Evolutionary conservation across 2,329 filamentous ascomycete genomes (phyloP), one percentile per base, ranked within the genome.

Genomic region (Penicillium digitatum): DNA sequence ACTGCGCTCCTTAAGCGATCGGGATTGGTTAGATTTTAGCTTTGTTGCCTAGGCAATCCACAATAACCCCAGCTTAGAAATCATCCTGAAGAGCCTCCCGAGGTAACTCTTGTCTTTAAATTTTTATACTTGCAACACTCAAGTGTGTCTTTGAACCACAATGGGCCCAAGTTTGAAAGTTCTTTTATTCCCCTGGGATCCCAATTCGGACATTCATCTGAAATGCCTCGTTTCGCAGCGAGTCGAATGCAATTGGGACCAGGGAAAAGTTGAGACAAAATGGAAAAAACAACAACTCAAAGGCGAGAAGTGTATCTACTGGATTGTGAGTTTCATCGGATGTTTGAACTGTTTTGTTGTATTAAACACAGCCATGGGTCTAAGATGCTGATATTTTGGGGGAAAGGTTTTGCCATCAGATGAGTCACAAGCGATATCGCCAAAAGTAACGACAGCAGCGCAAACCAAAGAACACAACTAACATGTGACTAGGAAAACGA

Each of bases 241-340:
- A 43, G 54, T 56, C 12, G 56, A 63, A 26, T 64, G 62, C 10
- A 29, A 38, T n/a, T 64, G 62, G 62, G 32, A 64, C 27, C 40
- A 57, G 10, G 62, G 61, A 3, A 56, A 58, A 20, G 61, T 64
- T 12, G 57, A 62, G 18, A 42, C n/a, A 1, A 40, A 49, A 27
- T 64, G 62, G 62, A 49, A 37, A 32, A 35, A 55, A 5, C 35
- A 48, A n/a, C 62, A 64, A 35, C 46, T 43, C 1, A 49, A 48
- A 18, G 62, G 62, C n/a, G 35, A 43, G 9, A 64, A 64, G 12
- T 63, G 61, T 24, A 59, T 64, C 8, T 63, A 59, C 42, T 64
- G 62, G 62, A 62, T 64, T 56, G 62, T 64, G 32, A 61, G 57
- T 48, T 26, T 0, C 24, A 35, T 11, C 9, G 14, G n/a, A 27